A percentile compares a stretch with the other conserved stretches of the same genome.
Evolutionary conservation across 2,329 filamentous ascomycete species (phyloP).

Genomic region (Fusarium udum): DNA sequence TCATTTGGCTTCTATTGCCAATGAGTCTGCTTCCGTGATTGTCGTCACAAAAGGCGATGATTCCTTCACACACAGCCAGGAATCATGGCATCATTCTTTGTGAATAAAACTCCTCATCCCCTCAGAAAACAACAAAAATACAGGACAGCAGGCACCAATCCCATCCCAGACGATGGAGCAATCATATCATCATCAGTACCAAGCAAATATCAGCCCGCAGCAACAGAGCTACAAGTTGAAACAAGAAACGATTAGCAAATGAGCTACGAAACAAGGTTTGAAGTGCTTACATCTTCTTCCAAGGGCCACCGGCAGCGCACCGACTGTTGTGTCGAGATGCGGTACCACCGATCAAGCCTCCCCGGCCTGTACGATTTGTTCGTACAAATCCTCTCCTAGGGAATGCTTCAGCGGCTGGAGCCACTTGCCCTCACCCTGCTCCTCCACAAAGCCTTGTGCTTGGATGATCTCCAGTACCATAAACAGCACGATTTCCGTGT

Average conservation of each 20-base stretch:
- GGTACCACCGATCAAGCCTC: background rate
- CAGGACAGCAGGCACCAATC: background rate
- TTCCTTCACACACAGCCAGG: background rate
- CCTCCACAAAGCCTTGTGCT: background rate
- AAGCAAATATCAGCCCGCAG: background rate
- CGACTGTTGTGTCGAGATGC: background rate
- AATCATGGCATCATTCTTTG: background rate
- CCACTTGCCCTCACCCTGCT: background rate
- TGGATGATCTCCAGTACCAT: background rate
- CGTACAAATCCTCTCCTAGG: rapidly evolving
- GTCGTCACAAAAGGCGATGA: background rate
- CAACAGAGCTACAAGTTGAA: background rate
- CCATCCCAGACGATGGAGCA: background rate
- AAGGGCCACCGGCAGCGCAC: background rate
- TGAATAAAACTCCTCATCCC: background rate
- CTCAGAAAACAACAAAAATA: background rate
- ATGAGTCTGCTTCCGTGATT: rapidly evolving
- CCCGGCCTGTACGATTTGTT: background rate
- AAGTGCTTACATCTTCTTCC: background rate
- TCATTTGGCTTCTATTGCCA: rapidly evolving
- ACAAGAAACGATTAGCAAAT: background rate
- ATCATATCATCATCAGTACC: background rate
- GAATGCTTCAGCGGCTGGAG: background rate
- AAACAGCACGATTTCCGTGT: rapidly evolving
- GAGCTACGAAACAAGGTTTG: background rate